A percentile compares a stretch with the other conserved stretches of the same genome.
phyloP scores from a whole-genome alignment of 1,139 yeast species.

The Blastobotrys petasosporus region DNA sequence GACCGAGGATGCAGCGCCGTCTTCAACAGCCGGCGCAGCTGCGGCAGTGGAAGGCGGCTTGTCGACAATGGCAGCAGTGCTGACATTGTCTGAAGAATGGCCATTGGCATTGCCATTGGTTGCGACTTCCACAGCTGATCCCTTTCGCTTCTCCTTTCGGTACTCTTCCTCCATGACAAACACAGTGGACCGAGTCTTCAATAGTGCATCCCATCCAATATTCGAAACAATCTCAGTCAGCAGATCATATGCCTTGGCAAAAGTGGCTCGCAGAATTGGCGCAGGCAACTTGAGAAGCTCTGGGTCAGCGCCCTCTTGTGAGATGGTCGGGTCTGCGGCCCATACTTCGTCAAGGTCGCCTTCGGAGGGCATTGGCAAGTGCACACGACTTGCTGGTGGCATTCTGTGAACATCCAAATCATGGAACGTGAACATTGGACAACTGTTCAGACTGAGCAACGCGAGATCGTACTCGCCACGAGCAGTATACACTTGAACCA shows the following conservation, averaged over 20 bases:
- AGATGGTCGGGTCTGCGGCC: slow-evolving; percentile 28
- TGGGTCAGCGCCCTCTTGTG: slow-evolving; percentile 53
- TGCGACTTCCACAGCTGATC: slow-evolving; percentile 14
- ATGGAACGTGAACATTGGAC: slow-evolving; percentile 80
- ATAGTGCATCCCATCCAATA: slow-evolving; percentile 86
- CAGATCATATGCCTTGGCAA: slow-evolving; percentile 71
- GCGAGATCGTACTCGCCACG: slow-evolving; percentile 71
- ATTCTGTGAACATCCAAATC: slow-evolving; percentile 48
- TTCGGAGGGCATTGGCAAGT: slow-evolving; percentile 74
- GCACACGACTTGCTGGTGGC: slow-evolving; percentile 63
- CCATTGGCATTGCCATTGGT: slow-evolving; percentile 4
- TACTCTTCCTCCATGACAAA: slow-evolving; percentile 97
- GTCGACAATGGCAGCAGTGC: slow-evolving; percentile 5
- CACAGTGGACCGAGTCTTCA: slow-evolving; percentile 71
- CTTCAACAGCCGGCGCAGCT: slow-evolving; percentile 5
- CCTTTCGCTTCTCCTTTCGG: slow-evolving; percentile 32
- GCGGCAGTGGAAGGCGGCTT: slow-evolving; percentile 7
- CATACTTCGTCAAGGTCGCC: slow-evolving; percentile 53
- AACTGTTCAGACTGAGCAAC: slow-evolving; percentile 73
- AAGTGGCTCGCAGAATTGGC: slow-evolving; percentile 68
- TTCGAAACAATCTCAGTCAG: slow-evolving; percentile 62
- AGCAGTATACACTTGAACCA: slow-evolving; percentile 68
- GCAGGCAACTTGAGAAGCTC: slow-evolving; percentile 69
- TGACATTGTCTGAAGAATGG: background rate
- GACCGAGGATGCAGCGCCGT: slow-evolving; percentile 6